Conservation (phyloP, 2,329 filamentous ascomycete species). For the Sarocladium oryzae region DNA sequence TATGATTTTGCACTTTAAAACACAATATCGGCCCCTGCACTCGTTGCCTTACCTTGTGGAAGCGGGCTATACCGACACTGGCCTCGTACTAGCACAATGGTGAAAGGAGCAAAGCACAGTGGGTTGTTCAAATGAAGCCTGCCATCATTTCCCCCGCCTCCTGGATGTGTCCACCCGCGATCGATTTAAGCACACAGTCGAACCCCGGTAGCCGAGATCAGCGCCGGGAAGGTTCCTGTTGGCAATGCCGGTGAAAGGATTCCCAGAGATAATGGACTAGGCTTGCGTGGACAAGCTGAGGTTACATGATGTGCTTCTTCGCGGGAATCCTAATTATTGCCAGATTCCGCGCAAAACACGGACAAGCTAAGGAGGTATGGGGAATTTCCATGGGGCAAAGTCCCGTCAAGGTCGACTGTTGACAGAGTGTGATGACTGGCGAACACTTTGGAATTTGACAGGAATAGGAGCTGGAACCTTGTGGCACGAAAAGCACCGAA, state of each 20-base stretch:
- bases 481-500: background rate
- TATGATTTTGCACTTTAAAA: too few species aligned
- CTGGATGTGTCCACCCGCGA: background rate
- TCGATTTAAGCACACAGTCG: background rate
- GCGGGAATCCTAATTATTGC: too few species aligned
- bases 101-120: background rate
- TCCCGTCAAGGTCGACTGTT: too few species aligned
- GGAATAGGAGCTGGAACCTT: too few species aligned
- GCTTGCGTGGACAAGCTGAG: too few species aligned
- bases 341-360: too few species aligned
- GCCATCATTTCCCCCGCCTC: slow-evolving; percentile 4
- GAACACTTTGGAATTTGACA: too few species aligned
- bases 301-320: too few species aligned
- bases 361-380: too few species aligned
- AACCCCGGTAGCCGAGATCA: background rate
- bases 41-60: background rate
- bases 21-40: too few species aligned
- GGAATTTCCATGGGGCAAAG: too few species aligned
- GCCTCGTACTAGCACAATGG: background rate
- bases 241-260: background rate
- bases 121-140: background rate
- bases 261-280: background rate
- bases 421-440: too few species aligned
- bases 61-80: slow-evolving; percentile 2
- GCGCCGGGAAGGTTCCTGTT: background rate